phyloP scores from a whole-genome alignment of 2,329 filamentous ascomycete species.

The Macrophomina tecta region DNA sequence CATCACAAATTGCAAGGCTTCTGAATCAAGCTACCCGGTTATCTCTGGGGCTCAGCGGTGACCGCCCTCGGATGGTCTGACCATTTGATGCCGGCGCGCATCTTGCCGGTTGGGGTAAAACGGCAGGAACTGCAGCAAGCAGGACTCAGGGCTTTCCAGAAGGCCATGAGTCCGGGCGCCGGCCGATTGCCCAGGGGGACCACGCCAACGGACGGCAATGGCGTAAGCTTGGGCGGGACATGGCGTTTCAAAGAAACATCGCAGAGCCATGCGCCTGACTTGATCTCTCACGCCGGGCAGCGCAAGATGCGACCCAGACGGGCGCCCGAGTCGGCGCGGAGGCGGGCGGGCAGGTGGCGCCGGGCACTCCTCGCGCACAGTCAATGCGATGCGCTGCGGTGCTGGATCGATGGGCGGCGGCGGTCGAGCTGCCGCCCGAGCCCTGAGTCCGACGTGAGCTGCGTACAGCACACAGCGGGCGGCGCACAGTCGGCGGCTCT shows the following conservation, averaged over 20 bases:
- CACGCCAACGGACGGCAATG: constrained; percentile 28
- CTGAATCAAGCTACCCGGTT: constrained; percentile 29
- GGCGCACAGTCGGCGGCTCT: constrained; percentile 5
- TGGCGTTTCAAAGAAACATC: constrained; percentile 26
- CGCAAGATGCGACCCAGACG: constrained; percentile 19
- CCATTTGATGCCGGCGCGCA: constrained; percentile 24
- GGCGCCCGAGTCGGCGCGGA: constrained; percentile 20
- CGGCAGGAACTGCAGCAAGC: constrained; percentile 15
- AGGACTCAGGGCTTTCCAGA: constrained; percentile 8
- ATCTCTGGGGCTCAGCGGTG: constrained; percentile 30
- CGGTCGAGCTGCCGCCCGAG: background rate
- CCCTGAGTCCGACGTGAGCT: background rate
- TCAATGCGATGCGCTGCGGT: constrained; percentile 13
- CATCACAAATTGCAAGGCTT: constrained; percentile 30
- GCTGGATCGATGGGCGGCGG: constrained; percentile 15
- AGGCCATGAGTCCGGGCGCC: constrained; percentile 9
- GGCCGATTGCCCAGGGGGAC: constrained; percentile 19
- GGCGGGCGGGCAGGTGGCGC: constrained; percentile 23
- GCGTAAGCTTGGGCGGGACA: constrained; percentile 29
- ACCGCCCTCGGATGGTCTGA: constrained; percentile 28
- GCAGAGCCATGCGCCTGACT: constrained; percentile 8
- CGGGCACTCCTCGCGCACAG: constrained; percentile 15
- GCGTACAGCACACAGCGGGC: background rate
- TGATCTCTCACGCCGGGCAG: constrained; percentile 10
- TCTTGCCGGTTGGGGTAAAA: constrained; percentile 23